phyloP scores from a whole-genome alignment of 352 stramenopile species.

The Phytophthora meadii region DNA sequence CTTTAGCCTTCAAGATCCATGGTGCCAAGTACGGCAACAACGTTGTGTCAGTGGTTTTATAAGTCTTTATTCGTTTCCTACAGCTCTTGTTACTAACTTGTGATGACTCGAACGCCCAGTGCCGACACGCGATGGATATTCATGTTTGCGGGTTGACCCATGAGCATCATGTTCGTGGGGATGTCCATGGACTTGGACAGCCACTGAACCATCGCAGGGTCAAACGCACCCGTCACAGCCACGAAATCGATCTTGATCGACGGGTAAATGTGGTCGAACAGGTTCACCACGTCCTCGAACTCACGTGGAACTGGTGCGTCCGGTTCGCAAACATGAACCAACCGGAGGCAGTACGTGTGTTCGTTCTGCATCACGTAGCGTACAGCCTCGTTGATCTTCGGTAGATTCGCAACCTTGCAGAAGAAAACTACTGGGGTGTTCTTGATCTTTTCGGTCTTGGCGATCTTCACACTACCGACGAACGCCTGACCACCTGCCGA shows the following conservation, averaged over 20 bases:
- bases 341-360: conserved; percentile 87
- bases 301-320: conserved; percentile 38
- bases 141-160: conserved; percentile 77
- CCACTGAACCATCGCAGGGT: conserved; percentile 85
- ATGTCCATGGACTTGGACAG: conserved; percentile 74
- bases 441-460: conserved; percentile 79
- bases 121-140: conserved; percentile 82
- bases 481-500: conserved; percentile 35
- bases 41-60: no score
- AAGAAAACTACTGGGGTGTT: conserved; percentile 91
- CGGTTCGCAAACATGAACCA: conserved; percentile 76
- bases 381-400: conserved; percentile 93
- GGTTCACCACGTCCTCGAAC: conserved; percentile 62
- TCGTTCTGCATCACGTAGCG: conserved; percentile 91
- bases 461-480: conserved; percentile 62
- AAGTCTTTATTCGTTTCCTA: neutral
- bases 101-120: conserved; percentile 84
- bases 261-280: conserved; percentile 93
- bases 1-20: no score
- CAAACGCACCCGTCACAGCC: conserved; percentile 70
- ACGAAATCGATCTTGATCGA: conserved; percentile 91
- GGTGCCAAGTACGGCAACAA: no score
- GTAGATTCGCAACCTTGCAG: conserved; percentile 87
- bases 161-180: conserved; percentile 92
- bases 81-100: conserved; percentile 31